Evolutionary conservation across 2,329 filamentous ascomycete species (phyloP), one percentile per base, ranked within the genome.

Genomic region (Parafenestella ontariensis): DNA sequence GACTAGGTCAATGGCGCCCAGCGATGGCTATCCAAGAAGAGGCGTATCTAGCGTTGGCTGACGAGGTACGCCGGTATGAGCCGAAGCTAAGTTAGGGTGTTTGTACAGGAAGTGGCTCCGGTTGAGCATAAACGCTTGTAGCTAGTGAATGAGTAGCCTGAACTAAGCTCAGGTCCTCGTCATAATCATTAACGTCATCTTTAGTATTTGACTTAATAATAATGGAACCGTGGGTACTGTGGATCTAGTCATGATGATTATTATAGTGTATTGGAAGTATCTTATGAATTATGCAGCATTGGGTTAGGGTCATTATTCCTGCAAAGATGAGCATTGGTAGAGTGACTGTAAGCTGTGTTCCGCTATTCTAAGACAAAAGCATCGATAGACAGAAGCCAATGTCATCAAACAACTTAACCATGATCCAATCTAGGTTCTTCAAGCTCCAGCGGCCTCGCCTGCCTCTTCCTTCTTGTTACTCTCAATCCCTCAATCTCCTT

Each of bases 101-200:
- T n/a, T n/a, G n/a, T n/a, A n/a, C n/a, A n/a, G 45, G n/a, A 36
- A 45, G 17, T 18, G 57, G 45, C 36, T 29, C 18, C 11, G 36
- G 43, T 37, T 54, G 49, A 34, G 41, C 39, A 17, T 52, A 45
- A 13, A 42, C 13, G 17, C 45, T 46, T 9, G 53, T 53, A 21
- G 40, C 46, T 6, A 42, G 47, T 21, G 50, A 41, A 31, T 29
- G 51, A 15, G 26, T 26, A 11, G 49, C 42, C 7, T 48, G 15
- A n/a, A 46, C 17, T 26, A 49, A 47, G 9, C 42, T 53, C 26
- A 40, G 36, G 9, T 59, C 58, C 10, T 58, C 50, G 18, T 61
- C 59, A 17, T 60, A 51, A 29, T 57, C 54, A n/a, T n/a, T n/a
- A n/a, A n/a, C n/a, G 37, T 62, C 61, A 39, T 54, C 10, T 6